Evolutionary conservation across 768 basidiomycete genomes (phyloP).

Genomic region (Tylopilus felleus): DNA sequence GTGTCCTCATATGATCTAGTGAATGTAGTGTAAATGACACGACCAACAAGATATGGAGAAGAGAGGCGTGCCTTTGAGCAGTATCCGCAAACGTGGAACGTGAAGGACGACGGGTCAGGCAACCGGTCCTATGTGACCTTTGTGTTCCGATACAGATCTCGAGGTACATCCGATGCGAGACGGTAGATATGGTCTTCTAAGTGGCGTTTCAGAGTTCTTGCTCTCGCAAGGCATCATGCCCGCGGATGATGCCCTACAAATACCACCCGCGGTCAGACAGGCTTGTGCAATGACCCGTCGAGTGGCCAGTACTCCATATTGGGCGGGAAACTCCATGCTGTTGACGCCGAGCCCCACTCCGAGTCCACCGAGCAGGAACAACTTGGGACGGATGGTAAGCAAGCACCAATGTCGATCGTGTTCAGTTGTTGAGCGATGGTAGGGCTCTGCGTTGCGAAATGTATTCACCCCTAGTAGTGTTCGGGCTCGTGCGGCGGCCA

Average conservation of each 20-base stretch:
- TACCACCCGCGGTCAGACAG: slow-evolving; percentile 6
- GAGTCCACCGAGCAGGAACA: slow-evolving; percentile 1
- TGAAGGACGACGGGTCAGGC: slow-evolving; percentile 41
- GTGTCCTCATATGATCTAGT: background rate
- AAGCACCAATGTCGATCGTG: background rate
- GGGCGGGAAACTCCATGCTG: background rate
- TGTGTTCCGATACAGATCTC: slow-evolving; percentile 60
- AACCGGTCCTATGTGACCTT: slow-evolving; percentile 58
- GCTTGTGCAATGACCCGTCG: slow-evolving; percentile 33
- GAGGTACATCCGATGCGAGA: slow-evolving; percentile 35
- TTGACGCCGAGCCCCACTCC: background rate
- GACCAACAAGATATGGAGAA: slow-evolving; percentile 46
- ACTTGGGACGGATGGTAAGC: slow-evolving; percentile 6
- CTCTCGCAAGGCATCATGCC: slow-evolving; percentile 50
- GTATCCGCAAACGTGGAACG: slow-evolving; percentile 50
- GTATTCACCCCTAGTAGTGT: background rate
- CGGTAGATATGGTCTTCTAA: background rate
- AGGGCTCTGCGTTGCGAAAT: background rate
- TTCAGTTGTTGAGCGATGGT: background rate
- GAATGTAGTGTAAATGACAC: slow-evolving; percentile 2
- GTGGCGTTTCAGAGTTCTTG: slow-evolving; percentile 41
- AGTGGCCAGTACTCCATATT: slow-evolving; percentile 22
- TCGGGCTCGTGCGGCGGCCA: background rate
- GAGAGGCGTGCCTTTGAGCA: slow-evolving; percentile 40
- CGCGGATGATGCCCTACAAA: slow-evolving; percentile 22